Base-by-base conservation (phyloP, 1,284 basidiomycete species). In the Blastosporella zonata region DNA sequence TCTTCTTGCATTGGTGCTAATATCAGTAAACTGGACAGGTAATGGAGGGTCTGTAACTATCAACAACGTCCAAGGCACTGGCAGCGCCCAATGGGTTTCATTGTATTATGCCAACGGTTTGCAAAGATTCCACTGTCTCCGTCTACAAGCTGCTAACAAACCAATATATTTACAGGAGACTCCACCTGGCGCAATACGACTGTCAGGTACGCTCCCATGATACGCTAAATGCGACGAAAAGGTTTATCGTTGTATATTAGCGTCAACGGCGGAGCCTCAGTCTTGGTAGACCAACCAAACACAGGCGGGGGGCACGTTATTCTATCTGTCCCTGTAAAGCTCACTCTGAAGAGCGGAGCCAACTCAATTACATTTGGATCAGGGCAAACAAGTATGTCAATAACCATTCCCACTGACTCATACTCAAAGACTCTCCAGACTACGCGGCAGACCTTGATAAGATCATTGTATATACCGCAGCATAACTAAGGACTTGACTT, bases 361-460 rank as follows among this genome's bases (percentile, higher is more conserved):
- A 82, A 82, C 56, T 71, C 74, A 9, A 68, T 84, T 53, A 74
- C 74, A 0, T 70, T 83, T 56, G 70, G 71, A 12, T 62, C 72
- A 2, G 70, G 69, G n/a, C 79, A 82, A 60, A 71, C 60, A 50
- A 79, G 75, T 80, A 53, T 63, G 75, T 64, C 10, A 17, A 31
- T 20, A n/a, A 18, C 13, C 15, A 8, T 27, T 43, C 31, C 23
- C 4, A 31, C 40, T 29, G 15, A 51, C 35, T n/a, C 6, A 23
- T 37, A 34, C 25, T 36, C 2, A 23, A 18, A 15, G 34, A 10
- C n/a, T 31, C 47, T 22, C 23, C 54, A 80, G 79, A 67, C 54
- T 82, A 76, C 59, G 80, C 79, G 20, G 80, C 68, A n/a, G 79
- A 82, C 59, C 66, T 82, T 38, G 80, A 83, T 64, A 81, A 74